Evolutionary conservation across 139 green algal species (phyloP), one percentile per base, ranked within the genome.

Genomic region (Tetradesmus obliquus): DNA sequence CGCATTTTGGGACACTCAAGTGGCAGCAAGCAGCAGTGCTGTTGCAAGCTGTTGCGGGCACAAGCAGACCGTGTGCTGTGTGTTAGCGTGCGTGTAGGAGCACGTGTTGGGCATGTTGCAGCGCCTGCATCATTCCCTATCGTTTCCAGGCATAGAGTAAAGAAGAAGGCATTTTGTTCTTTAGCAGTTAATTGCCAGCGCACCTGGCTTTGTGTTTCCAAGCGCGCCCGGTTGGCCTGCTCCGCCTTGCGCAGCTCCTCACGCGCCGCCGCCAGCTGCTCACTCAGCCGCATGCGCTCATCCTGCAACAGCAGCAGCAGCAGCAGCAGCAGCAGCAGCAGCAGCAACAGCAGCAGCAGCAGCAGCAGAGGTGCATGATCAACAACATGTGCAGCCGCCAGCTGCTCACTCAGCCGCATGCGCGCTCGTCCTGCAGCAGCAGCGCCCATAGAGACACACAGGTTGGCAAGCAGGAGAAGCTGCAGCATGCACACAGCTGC

Each of bases 171-270:
- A 45, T 45, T 45, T 45, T 45, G 32, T 45, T 45, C 32, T 45
- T 45, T 45, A 45, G 32, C 32, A 45, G 32, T 45, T 45, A 0
- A 45, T 45, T 45, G 32, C 32, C 32, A 45, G 57, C 84, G 1
- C 53, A 94, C 89, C 89, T 97, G 93, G 72, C 79, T 55, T 3
- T 93, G 24, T 55, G 96, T 62, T 88, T 91, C 81, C 5, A 71
- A 24, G 1, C 91, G 76, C 57, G 82, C 84, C 87, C 93, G 86
- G n/a, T 69, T 83, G 4, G 88, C 86, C 5, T 79, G 51, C n/a
- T 45, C 22, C 10, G 88, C 71, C 24, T 71, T 58, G 19, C 84
- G 45, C 72, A 82, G 62, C 71, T 94, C 90, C 89, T 95, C 93
- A 8, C 88, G 85, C 22, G 57, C 76, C 66, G 79, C 58, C 54